Percentiles rank a stretch among this genome's conserved stretches.
Conservation (phyloP, 768 basidiomycete species). For the Holtermanniella nyarrowii region DNA sequence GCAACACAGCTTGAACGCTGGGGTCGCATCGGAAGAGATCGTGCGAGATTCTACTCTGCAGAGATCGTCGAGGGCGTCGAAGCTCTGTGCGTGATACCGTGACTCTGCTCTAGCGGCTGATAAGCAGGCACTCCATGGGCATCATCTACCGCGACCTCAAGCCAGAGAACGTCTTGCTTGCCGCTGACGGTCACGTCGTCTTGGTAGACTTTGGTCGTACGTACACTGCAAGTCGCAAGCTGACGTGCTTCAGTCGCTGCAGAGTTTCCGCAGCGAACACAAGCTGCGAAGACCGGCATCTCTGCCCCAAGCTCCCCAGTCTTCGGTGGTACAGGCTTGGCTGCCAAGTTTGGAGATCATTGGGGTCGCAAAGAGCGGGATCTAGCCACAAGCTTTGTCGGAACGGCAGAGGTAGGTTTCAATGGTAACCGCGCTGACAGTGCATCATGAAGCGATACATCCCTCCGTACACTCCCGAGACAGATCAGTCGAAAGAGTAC, state of each 20-base stretch:
- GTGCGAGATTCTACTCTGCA: constrained; percentile 92
- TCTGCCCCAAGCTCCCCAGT: not conserved
- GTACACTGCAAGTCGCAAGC: constrained; percentile 3
- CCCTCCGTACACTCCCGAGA: constrained; percentile 43
- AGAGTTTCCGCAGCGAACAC: constrained; percentile 6
- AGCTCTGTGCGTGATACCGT: constrained; percentile 48
- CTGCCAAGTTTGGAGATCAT: not conserved
- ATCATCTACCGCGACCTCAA: constrained; percentile 97
- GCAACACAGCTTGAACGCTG: constrained; percentile 95
- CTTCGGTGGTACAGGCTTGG: not conserved
- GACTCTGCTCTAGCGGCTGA: constrained; percentile 11
- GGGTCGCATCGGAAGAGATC: constrained; percentile 84
- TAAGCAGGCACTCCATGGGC: constrained; percentile 59
- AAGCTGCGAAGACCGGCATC: not conserved
- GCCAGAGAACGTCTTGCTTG: constrained; percentile 93
- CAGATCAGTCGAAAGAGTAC: constrained; percentile 57
- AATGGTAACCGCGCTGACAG: constrained; percentile 51
- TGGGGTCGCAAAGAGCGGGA: not conserved
- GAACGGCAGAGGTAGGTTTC: constrained; percentile 44
- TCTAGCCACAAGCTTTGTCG: constrained; percentile 8
- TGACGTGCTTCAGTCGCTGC: constrained; percentile 2
- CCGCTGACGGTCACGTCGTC: constrained; percentile 87
- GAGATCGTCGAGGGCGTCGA: constrained; percentile 93
- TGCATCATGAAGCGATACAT: constrained; percentile 49
- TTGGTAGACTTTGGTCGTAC: constrained; percentile 79